Percentiles rank a stretch among this genome's conserved stretches.
Evolutionary conservation across 176 grass and related monocot genomes (phyloP).

Genomic region (Eremochloa ophiuroides): DNA sequence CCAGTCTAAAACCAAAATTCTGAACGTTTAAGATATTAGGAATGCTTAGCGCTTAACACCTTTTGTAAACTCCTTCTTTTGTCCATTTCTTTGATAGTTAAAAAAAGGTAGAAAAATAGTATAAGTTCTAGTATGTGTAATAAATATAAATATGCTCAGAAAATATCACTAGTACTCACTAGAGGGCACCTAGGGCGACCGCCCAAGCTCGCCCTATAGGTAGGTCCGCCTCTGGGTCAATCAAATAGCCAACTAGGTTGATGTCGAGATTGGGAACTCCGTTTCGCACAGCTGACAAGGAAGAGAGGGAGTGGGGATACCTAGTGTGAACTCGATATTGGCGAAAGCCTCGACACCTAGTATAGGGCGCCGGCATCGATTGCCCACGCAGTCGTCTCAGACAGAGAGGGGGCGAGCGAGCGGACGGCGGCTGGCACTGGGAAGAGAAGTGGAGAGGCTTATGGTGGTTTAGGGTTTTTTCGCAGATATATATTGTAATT

Average conservation of each 20-base stretch:
- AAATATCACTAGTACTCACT: no score
- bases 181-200: no score
- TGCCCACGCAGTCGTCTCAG: neutral
- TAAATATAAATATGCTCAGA: no score
- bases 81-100: no score
- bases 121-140: no score
- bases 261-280: neutral
- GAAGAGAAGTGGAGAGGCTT: neutral
- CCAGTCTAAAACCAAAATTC: no score
- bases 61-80: no score
- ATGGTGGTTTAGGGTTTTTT: neutral
- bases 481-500: neutral
- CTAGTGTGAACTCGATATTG: neutral
- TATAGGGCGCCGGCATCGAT: neutral
- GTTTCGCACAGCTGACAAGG: neutral
- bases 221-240: no score
- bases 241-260: neutral
- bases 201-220: no score
- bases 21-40: no score
- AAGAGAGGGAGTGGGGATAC: neutral
- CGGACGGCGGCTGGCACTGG: neutral
- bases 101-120: no score
- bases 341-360: neutral
- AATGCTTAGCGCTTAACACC: no score
- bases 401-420: neutral